Base-by-base conservation (phyloP, 805 yeast genomes). In the Kluyveromyces dobzhanskii region DNA sequence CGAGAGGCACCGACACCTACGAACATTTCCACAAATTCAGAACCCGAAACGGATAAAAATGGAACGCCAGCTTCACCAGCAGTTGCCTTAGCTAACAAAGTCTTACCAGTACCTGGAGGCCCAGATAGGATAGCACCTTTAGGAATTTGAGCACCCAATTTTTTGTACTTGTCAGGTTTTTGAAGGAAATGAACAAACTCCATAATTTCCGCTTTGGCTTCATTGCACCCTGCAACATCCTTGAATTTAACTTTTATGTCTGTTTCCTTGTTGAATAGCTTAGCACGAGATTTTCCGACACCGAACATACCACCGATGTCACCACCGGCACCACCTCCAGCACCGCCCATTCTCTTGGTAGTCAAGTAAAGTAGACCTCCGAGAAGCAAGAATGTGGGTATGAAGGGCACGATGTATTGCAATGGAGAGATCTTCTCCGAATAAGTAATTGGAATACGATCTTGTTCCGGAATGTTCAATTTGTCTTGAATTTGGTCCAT, bases 41-140 rank as follows among this genome's bases (percentile, higher is more conserved):
- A 88, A 47, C 98, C 98, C 1, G 95, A 85, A 14, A 92, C 97
- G 12, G 95, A 84, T 53, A 79, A 79, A 59, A 92, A 92, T 31
- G 99, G 97, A 30, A 92, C 98, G 41, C 92, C 94, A 0, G 99
- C 98, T 62, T 92, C 99, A 49, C 98, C 98, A 2, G 98, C 98
- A 36, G 97, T 92, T 4, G 99, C 99, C 58, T 86, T 90, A 10
- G 99, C 99, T 37, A 92, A 67, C 39, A 92, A 69, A 1, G 99
- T 92, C 61, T 92, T 92, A 77, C 99, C 99, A 8, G 98, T 92
- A 68, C 99, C 99, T 37, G 99, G 99, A 13, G 98, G 95, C 35
- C 99, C 99, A 1, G 95, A 83, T 41, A 92, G 67, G 44, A 92
- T 85, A 8, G 98, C 98, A 51, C 99, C 99, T 58, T 97, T 77